Percentiles rank a stretch among this genome's conserved stretches.
Evolutionary conservation across 331 rosid species (phyloP).

Genomic region (Pyracantha coccinea): DNA sequence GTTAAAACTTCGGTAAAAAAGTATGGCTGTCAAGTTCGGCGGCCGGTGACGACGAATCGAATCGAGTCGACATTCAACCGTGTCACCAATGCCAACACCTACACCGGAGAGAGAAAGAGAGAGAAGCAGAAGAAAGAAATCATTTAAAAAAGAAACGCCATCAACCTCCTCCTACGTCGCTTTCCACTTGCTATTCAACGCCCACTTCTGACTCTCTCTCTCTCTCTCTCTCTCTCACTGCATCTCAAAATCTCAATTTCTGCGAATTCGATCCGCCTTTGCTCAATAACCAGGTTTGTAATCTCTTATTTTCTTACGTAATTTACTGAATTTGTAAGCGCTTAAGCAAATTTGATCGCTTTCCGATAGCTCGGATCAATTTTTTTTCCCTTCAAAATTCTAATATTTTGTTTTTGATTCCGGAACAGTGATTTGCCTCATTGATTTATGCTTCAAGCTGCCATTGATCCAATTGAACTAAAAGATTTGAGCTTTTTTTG

Average conservation of each 20-base stretch:
- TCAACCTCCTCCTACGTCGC: not conserved
- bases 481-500: not conserved
- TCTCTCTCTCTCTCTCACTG: not conserved
- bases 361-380: not conserved
- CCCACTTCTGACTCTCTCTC: not conserved
- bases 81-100: too few species aligned
- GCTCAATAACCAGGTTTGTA: not conserved
- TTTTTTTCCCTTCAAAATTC: not conserved
- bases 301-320: not conserved
- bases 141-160: not conserved
- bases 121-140: not conserved
- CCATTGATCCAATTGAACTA: not conserved
- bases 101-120: too few species aligned
- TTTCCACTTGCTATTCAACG: not conserved
- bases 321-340: not conserved
- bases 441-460: not conserved
- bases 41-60: not conserved
- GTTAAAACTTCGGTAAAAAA: too few species aligned
- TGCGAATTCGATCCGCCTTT: not conserved
- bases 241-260: not conserved
- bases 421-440: not conserved
- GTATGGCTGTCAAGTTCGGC: not conserved
- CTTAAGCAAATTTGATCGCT: not conserved
- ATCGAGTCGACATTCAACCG: too few species aligned
- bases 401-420: not conserved